Conservation (phyloP, 2,329 filamentous ascomycete species). For the Ilyonectria destructans region DNA sequence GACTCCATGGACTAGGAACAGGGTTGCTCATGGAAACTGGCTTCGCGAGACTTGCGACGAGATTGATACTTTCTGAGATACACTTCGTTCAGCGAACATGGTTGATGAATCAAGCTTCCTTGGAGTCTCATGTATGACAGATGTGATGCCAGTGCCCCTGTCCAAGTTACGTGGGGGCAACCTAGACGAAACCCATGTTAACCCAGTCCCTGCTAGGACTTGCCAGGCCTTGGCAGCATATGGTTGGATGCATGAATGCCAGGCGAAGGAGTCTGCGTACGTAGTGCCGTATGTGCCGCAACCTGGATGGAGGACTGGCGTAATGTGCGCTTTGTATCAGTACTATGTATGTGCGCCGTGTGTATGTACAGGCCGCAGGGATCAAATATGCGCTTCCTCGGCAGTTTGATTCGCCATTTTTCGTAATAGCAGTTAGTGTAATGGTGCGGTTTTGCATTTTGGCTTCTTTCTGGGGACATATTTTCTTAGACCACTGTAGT, state of each 20-base stretch:
- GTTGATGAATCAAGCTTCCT: constrained; percentile 19
- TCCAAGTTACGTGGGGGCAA: constrained; percentile 22
- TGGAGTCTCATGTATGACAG: constrained; percentile 17
- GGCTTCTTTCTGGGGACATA: no score
- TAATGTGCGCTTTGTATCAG: neutral
- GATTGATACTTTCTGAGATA: constrained; percentile 5
- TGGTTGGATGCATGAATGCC: constrained; percentile 1
- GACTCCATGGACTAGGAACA: constrained; percentile 16
- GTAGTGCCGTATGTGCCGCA: neutral
- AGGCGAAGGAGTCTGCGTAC: neutral
- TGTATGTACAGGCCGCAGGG: neutral
- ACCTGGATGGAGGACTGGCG: neutral
- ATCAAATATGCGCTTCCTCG: neutral
- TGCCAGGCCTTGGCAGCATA: constrained; percentile 16
- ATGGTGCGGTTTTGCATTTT: no score
- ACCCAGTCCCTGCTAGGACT: constrained; percentile 13
- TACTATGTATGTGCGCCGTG: neutral
- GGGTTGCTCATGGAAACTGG: constrained; percentile 11
- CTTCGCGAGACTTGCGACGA: constrained; percentile 17
- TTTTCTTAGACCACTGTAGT: no score
- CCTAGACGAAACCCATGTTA: constrained; percentile 11
- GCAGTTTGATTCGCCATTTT: no score
- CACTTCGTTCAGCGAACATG: constrained; percentile 15
- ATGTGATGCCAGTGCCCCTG: constrained; percentile 24
- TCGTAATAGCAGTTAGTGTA: no score